Evolutionary conservation across 1,284 basidiomycete genomes (phyloP).

Genomic region (Gomphus sp.): DNA sequence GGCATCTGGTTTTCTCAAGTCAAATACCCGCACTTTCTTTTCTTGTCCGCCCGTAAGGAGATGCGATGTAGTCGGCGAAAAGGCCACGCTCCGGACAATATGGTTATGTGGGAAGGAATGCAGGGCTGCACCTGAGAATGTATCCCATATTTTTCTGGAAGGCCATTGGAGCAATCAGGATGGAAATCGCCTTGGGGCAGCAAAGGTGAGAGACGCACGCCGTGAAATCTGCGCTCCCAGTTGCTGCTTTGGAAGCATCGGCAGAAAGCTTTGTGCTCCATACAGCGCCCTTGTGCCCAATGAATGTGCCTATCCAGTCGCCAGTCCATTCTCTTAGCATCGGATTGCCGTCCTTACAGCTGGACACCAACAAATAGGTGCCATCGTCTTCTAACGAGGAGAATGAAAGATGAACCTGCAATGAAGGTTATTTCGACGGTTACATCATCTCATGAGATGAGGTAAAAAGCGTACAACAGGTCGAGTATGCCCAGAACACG

Average conservation of each 20-base stretch:
- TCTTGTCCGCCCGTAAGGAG: slow-evolving; percentile 94
- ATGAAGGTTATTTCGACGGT: neutral
- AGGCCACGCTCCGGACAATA: slow-evolving; percentile 91
- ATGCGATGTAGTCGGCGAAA: slow-evolving; percentile 59
- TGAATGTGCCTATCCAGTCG: slow-evolving; percentile 98
- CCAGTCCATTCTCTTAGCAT: slow-evolving; percentile 96
- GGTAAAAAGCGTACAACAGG: slow-evolving; percentile 2
- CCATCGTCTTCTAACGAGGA: slow-evolving; percentile 77
- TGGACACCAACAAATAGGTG: slow-evolving; percentile 82
- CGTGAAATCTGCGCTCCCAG: slow-evolving; percentile 95
- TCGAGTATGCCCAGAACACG: slow-evolving; percentile 10
- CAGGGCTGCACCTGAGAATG: slow-evolving; percentile 76
- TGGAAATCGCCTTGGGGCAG: slow-evolving; percentile 9
- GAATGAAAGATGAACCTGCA: slow-evolving; percentile 72
- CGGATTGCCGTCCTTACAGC: slow-evolving; percentile 95
- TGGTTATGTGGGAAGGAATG: slow-evolving; percentile 97
- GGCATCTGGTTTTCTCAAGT: slow-evolving; percentile 76
- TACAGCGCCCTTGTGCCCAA: slow-evolving; percentile 98
- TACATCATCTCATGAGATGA: neutral
- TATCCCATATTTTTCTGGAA: slow-evolving; percentile 93
- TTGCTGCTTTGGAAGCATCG: slow-evolving; percentile 80
- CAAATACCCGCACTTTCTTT: slow-evolving; percentile 95
- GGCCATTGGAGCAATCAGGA: slow-evolving; percentile 10
- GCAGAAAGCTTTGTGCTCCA: slow-evolving; percentile 94
- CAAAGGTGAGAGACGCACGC: slow-evolving; percentile 52